phyloP scores from a whole-genome alignment of 257 asterid genomes.

The Penstemon davidsonii region DNA sequence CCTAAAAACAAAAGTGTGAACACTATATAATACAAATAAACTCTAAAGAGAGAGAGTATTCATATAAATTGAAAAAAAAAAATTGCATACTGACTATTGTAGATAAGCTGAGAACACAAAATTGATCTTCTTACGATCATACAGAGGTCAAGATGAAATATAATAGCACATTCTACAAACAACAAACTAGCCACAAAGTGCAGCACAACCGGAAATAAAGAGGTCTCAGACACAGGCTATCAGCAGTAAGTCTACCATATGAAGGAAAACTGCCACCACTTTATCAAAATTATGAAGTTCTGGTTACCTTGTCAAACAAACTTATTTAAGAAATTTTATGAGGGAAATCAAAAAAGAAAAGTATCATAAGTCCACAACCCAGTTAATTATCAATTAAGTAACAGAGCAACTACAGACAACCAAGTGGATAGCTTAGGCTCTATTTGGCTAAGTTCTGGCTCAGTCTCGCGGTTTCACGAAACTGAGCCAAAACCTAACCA shows the following conservation, averaged over 20 bases:
- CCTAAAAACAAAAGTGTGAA: slow-evolving; percentile 58
- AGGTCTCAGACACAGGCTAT: slow-evolving; percentile 5
- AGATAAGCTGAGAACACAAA: slow-evolving; percentile 22
- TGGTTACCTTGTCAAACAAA: slow-evolving; percentile 4
- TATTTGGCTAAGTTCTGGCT: too few relatives aligned
- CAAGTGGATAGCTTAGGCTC: slow-evolving; percentile 3
- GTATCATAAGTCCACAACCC: neutral
- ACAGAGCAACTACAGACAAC: slow-evolving; percentile 12
- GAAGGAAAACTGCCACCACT: neutral
- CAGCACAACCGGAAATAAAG: neutral
- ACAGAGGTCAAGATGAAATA: slow-evolving; percentile 11
- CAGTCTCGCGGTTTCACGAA: too few relatives aligned
- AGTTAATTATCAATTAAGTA: slow-evolving; percentile 14
- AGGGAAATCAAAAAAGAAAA: neutral
- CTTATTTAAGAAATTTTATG: neutral
- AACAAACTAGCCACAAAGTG: slow-evolving; percentile 13
- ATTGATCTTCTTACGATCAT: slow-evolving; percentile 20
- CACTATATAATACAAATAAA: slow-evolving; percentile 17
- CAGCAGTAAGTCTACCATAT: slow-evolving; percentile 17
- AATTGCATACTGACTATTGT: slow-evolving; percentile 11
- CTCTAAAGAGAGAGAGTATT: slow-evolving; percentile 2
- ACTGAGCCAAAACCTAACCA: too few relatives aligned
- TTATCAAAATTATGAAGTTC: slow-evolving; percentile 3
- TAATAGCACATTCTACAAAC: neutral
- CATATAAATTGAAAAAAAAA: neutral